These are phyloP conservation scores for Penicillium desertorum DNA, from an alignment of 495 filamentous ascomycete species.

Conservation along the genomic window DNA sequence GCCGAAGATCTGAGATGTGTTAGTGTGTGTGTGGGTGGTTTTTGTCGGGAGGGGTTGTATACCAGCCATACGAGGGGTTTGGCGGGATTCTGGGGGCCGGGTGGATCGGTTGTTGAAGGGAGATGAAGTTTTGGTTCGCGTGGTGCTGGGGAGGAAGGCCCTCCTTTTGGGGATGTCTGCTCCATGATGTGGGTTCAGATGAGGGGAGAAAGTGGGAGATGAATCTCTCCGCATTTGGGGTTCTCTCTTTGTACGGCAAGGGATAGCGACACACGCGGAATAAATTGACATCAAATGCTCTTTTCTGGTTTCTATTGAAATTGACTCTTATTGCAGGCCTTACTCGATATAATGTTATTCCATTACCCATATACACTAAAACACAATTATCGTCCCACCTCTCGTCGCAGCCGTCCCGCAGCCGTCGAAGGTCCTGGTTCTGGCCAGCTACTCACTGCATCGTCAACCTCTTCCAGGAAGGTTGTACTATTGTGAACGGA, in stretches of 20 bases:
- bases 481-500: slow-evolving; percentile 79
- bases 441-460: slow-evolving; percentile 78
- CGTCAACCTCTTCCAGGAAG: slow-evolving; percentile 84
- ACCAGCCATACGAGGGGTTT: slow-evolving; percentile 83
- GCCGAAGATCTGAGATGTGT: slow-evolving; percentile 69
- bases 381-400: slow-evolving; percentile 44
- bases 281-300: neutral
- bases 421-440: slow-evolving; percentile 66
- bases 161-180: slow-evolving; percentile 34
- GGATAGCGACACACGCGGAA: neutral
- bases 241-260: neutral
- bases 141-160: slow-evolving; percentile 26
- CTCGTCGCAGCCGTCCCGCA: slow-evolving; percentile 69
- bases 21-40: slow-evolving; percentile 1
- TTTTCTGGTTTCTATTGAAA: neutral
- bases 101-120: slow-evolving; percentile 77
- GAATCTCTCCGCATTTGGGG: slow-evolving; percentile 12
- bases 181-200: slow-evolving; percentile 29
- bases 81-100: slow-evolving; percentile 65
- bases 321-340: neutral
- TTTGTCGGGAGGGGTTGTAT: slow-evolving; percentile 30
- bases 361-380: slow-evolving; percentile 9
- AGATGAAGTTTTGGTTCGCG: slow-evolving; percentile 55
- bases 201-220: slow-evolving; percentile 5
- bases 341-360: neutral